Base-by-base conservation (phyloP, 345 rosid genomes). In the Adansonia digitata region DNA sequence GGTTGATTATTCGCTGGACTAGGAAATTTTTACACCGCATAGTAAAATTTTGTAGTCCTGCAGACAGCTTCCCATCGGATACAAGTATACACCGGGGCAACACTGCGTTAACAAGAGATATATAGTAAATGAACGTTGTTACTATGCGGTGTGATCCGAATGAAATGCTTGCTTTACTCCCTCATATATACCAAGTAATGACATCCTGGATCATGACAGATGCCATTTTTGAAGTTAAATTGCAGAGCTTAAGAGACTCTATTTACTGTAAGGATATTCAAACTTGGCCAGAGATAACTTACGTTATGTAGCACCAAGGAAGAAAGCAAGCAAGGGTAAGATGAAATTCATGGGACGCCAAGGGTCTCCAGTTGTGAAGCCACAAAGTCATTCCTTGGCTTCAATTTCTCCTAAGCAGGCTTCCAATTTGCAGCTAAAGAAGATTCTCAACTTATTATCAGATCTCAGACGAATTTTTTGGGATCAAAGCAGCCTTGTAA, bases 51-150 rank as follows among this genome's bases (percentile, higher is more conserved):
- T n/a, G n/a, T n/a, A n/a, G n/a, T n/a, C n/a, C n/a, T n/a, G n/a
- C n/a, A n/a, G n/a, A n/a, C n/a, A 31, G 34, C 85, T 91, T 91
- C 69, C 97, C 97, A 0, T 66, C 72, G 1, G 91, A 86, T 90
- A 91, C 74, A 87, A 80, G 84, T 92, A 89, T 43, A 94, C 86
- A 94, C 92, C 27, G 98, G 91, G 51, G 89, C 96, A n/a, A 94
- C 96, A 61, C 97, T 94, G 94, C 69, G 81, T 75, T 78, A 70
- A 80, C 59, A 75, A 46, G 26, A 70, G 11, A 39, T 37, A n/a
- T 24, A 65, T 12, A 13, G n/a, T 22, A 73, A 69, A 40, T 56
- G 48, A 76, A 68, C 42, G 20, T 5, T 18, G 42, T 11, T 20
- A 1, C n/a, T 31, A 24, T 35, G 22, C 39, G 13, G 9, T n/a